These are phyloP conservation scores for Zarea fungicola DNA, from an alignment of 2,329 filamentous ascomycete genomes.

Conservation along the genomic window DNA sequence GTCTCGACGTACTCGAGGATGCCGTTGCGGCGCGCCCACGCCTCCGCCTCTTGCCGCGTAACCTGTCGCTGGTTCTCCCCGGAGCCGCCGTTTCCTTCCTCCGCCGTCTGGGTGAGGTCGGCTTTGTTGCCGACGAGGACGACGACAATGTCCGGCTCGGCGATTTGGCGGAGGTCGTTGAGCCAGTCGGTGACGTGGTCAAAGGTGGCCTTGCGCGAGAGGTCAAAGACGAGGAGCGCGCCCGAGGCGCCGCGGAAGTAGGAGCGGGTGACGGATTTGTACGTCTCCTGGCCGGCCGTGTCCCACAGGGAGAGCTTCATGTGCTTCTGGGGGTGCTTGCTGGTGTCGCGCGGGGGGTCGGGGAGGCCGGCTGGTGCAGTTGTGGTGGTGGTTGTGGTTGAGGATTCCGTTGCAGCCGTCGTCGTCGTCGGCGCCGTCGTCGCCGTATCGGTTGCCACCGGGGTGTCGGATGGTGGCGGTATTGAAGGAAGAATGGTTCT, in stretches of 20 bases:
- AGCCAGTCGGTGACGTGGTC: slow-evolving; percentile 88
- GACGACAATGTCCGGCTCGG: slow-evolving; percentile 91
- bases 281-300: slow-evolving; percentile 93
- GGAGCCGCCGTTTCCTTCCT: background rate
- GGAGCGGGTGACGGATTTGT: slow-evolving; percentile 90
- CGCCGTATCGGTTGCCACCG: too few relatives aligned
- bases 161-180: slow-evolving; percentile 87
- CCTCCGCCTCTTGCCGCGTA: slow-evolving; percentile 74
- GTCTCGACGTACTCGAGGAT: slow-evolving; percentile 95
- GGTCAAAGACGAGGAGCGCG: slow-evolving; percentile 87
- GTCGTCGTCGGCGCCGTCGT: too few relatives aligned
- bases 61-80: slow-evolving; percentile 69
- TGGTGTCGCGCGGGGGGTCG: slow-evolving; percentile 42
- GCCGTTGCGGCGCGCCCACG: slow-evolving; percentile 81
- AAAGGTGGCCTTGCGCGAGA: slow-evolving; percentile 80
- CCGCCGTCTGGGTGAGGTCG: slow-evolving; percentile 58
- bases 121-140: slow-evolving; percentile 94
- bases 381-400: slow-evolving; percentile 8
- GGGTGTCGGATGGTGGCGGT: slow-evolving; percentile 12
- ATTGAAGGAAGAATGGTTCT: slow-evolving; percentile 35
- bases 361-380: slow-evolving; percentile 39
- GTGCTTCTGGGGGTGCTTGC: slow-evolving; percentile 54
- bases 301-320: slow-evolving; percentile 97
- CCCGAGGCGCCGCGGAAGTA: slow-evolving; percentile 79
- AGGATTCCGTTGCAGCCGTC: too few relatives aligned